Conservation (phyloP, 164 flowering plant genomes). For the Tinospora cordifolia region DNA sequence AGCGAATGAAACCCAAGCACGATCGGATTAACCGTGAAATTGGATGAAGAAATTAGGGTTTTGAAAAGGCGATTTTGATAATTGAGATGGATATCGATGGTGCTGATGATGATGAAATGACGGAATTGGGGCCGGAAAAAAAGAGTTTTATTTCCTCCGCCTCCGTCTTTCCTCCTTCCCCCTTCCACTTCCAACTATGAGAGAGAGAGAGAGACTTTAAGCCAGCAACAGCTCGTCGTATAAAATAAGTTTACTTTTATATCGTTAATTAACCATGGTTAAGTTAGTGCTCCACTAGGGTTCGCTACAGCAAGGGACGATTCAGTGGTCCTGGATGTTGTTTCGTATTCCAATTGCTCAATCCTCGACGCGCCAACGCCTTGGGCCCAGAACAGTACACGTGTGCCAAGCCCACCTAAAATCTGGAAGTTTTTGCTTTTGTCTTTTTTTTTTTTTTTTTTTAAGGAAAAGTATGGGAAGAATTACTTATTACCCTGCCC, state of each 20-base stretch:
- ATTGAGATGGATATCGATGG: background rate
- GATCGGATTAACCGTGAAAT: background rate
- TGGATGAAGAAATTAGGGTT: slow-evolving; percentile 2
- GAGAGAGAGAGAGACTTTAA: slow-evolving; percentile 5
- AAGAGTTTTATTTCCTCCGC: slow-evolving; percentile 9
- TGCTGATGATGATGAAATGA: background rate
- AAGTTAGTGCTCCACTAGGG: background rate
- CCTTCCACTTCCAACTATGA: slow-evolving; percentile 2
- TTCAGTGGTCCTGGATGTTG: background rate
- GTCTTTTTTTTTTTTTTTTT: too few relatives aligned
- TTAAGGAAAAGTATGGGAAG: too few relatives aligned
- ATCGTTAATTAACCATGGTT: slow-evolving; percentile 12
- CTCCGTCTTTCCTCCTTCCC: slow-evolving; percentile 10
- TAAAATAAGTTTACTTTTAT: background rate
- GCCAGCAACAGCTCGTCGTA: slow-evolving; percentile 8
- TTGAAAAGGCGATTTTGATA: background rate
- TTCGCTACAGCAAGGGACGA: background rate
- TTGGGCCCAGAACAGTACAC: too few relatives aligned
- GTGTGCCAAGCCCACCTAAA: too few relatives aligned
- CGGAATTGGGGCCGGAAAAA: slow-evolving; percentile 15
- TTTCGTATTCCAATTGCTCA: background rate
- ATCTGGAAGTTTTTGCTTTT: too few relatives aligned
- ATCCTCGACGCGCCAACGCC: too few relatives aligned
- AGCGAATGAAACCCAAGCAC: background rate
- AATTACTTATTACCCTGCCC: too few relatives aligned